These are phyloP conservation scores for Aspergillus jensenii DNA, from an alignment of 2,329 filamentous ascomycete species.

Conservation along the genomic window DNA sequence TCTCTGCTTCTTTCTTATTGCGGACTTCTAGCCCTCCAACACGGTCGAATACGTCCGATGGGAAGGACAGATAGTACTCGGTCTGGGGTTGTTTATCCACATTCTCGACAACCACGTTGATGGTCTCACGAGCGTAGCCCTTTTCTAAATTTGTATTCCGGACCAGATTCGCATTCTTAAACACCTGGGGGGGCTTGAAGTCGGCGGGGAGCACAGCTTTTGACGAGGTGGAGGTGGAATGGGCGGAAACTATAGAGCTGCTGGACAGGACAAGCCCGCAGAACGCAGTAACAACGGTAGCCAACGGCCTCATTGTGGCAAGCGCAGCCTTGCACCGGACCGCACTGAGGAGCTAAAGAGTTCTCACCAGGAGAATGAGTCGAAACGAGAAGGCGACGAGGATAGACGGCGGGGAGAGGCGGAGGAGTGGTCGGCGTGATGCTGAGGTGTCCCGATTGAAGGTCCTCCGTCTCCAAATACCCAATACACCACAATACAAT, in stretches of 20 bases:
- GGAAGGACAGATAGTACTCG: slow-evolving; percentile 90
- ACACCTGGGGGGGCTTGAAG: slow-evolving; percentile 86
- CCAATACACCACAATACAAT: slow-evolving; percentile 13
- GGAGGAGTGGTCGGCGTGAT: slow-evolving; percentile 25
- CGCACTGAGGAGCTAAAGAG: slow-evolving; percentile 22
- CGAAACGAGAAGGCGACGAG: slow-evolving; percentile 13
- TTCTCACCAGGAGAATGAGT: slow-evolving; percentile 20
- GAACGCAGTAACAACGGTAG: slow-evolving; percentile 35
- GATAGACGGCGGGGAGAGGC: neutral
- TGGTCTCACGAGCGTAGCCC: slow-evolving; percentile 81
- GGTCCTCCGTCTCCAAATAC: slow-evolving; percentile 4
- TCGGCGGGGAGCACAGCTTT: slow-evolving; percentile 38
- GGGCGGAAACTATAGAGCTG: slow-evolving; percentile 34
- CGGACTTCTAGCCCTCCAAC: slow-evolving; percentile 87
- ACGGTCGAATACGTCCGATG: slow-evolving; percentile 69
- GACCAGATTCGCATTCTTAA: slow-evolving; percentile 90
- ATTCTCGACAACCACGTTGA: slow-evolving; percentile 96
- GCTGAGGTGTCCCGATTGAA: slow-evolving; percentile 39
- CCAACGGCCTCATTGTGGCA: slow-evolving; percentile 42
- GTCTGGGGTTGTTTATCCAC: slow-evolving; percentile 73
- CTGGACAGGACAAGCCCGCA: slow-evolving; percentile 35
- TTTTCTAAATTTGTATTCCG: slow-evolving; percentile 91
- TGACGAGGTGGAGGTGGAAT: slow-evolving; percentile 29
- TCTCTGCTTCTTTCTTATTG: slow-evolving; percentile 78
- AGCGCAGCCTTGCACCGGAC: slow-evolving; percentile 27